Base-by-base conservation (phyloP, 1,139 yeast genomes). In the Lodderomyces pseudojiufengensis region DNA sequence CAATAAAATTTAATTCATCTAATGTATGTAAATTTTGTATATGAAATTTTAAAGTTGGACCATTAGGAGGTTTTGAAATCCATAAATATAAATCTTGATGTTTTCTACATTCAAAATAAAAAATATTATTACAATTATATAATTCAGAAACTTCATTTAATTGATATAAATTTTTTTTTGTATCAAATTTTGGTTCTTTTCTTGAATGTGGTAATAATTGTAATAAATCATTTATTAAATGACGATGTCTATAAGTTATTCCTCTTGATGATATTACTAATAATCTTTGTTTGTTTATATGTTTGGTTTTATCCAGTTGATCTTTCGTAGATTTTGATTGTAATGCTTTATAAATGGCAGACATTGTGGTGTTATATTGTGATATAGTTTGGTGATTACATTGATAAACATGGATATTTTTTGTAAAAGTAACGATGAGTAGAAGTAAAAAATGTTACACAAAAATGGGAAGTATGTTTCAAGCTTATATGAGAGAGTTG, bases 31-130 rank as follows among this genome's bases (percentile, higher is more conserved):
- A 72, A 63, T 92, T 94, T 63, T 92, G 97, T 43, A 92, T 75
- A 59, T 84, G 95, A 61, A 92, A 90, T 64, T 94, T 92, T 54
- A 85, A 70, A 18, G 97, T 90, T 40, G 99, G 99, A 1, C 99
- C 99, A 59, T 92, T 92, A 33, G 98, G 98, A 20, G 97, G 95
- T 64, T 92, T 90, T 28, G 96, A 76, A 48, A 92, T 63, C 97
- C 97, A 92, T 59, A 92, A 63, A 61, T 94, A 92, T 55, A 92
- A 77, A 65, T 92, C 99, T 62, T 82, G 86, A 63, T 92, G 97
- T 65, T 94, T 92, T 68, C 97, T 81, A 41, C 95, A 90, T 63
- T 92, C 99, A 55, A 94, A 94, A 60, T 85, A 92, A 61, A 88
- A 70, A 49, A 94, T 78, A 58, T 92, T 92, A 67, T 92, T 94